Base-by-base conservation (phyloP, 1,284 basidiomycete species). In the Tilletiopsis washingtonensis region DNA sequence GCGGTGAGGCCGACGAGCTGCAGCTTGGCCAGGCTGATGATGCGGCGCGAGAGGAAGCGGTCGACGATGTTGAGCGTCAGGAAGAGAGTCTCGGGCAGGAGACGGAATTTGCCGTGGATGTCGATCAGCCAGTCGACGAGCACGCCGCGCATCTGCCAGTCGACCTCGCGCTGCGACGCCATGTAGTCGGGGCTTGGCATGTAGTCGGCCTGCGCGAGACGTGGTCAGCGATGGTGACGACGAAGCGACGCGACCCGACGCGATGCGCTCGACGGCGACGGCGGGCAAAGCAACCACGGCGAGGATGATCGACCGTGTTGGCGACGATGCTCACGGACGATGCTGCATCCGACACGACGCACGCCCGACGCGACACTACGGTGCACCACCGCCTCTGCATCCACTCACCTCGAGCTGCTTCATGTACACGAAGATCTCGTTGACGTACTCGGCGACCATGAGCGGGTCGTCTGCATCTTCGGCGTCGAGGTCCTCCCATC, bases 101-200 rank as follows among this genome's bases (percentile, higher is more conserved):
- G 81, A 52, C 85, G 85, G 79, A 97, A 96, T 64, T 90, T 88
- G 61, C 83, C 80, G 74, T 98, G 93, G 20, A 96, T 86, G 76
- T 97, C 91, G 61, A 98, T 85, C 53, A 98, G 80, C 94, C 93
- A 97, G 78, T 98, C 93, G 56, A 86, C 85, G 27, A 98, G 81
- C 59, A 96, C 88, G 15, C 86, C 86, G 20, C 91, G 88, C 21
- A 67, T 49, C 24, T 64, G 54, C 70, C 70, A 72, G 57, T 62
- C 64, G 58, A 72, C 55, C 43, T 72, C 70, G 12, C 58, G 54
- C 49, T 72, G 70, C 45, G 57, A 51, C 17, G 52, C 46, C 61
- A 72, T 72, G 58, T 72, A 72, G 42, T 65, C 58, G 27, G 61
- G 59, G 49, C 60, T 68, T 43, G 70, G 69, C 64, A 72, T 66